These are phyloP conservation scores for Russula emetica DNA, from an alignment of 768 basidiomycete genomes.

Conservation along the genomic window DNA sequence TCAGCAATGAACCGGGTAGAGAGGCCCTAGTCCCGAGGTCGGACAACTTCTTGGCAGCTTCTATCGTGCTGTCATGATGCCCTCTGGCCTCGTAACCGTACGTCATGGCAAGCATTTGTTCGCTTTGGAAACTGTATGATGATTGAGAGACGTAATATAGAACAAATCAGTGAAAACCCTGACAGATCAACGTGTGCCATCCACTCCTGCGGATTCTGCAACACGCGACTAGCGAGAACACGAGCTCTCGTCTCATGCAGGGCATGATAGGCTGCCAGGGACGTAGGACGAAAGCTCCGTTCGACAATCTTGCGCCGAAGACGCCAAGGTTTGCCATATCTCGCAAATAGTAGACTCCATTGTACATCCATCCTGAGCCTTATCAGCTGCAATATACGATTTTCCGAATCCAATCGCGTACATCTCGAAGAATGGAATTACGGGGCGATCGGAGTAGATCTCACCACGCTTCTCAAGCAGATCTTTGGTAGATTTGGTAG, in stretches of 20 bases:
- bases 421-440: conserved; percentile 12
- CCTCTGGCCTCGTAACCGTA: conserved; percentile 17
- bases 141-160: background rate
- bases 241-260: conserved; percentile 9
- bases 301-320: conserved; percentile 11
- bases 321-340: background rate
- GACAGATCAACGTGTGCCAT: conserved; percentile 6
- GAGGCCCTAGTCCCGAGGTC: background rate
- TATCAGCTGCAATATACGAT: background rate
- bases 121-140: conserved; percentile 7
- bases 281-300: conserved; percentile 8
- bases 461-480: conserved; percentile 50
- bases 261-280: background rate
- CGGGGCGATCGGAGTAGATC: conserved; percentile 26
- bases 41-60: background rate
- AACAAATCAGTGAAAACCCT: background rate
- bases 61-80: background rate
- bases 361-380: conserved; percentile 4
- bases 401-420: background rate
- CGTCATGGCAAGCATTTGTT: conserved; percentile 3
- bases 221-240: background rate
- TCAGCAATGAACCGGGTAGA: background rate
- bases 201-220: conserved; percentile 1
- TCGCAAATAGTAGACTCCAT: background rate
- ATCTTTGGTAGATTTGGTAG: conserved; percentile 42